A percentile compares a stretch with the other conserved stretches of the same genome.
phyloP scores from a whole-genome alignment of 2,329 filamentous ascomycete species.

The Hymenoscyphus albidus region DNA sequence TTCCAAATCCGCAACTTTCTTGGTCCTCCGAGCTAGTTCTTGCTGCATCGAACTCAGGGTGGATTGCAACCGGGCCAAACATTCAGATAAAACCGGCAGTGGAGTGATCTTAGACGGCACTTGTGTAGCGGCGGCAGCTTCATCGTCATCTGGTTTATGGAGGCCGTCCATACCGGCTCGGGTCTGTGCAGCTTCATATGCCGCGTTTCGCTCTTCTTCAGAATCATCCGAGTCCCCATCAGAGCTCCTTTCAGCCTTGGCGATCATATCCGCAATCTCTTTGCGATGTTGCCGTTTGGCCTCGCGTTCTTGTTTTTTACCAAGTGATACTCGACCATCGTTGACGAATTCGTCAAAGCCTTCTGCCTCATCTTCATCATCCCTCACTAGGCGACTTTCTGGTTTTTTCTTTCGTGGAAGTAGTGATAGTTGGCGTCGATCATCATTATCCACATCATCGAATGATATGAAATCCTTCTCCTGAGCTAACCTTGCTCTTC shows the following conservation, averaged over 20 bases:
- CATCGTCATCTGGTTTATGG: constrained; percentile 43
- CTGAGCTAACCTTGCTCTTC: constrained; percentile 74
- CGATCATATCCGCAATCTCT: constrained; percentile 80
- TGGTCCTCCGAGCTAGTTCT: constrained; percentile 56
- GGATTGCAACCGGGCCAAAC: constrained; percentile 59
- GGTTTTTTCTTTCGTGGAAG: constrained; percentile 57
- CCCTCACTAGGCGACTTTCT: constrained; percentile 70
- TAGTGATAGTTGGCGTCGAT: constrained; percentile 34
- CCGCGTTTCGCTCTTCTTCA: constrained; percentile 67
- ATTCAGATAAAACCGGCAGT: constrained; percentile 67
- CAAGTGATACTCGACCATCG: constrained; percentile 74
- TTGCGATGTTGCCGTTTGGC: constrained; percentile 61
- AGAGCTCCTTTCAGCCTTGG: constrained; percentile 66
- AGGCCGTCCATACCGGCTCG: constrained; percentile 79
- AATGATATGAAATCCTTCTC: constrained; percentile 67
- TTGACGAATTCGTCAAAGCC: constrained; percentile 91
- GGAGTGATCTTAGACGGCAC: constrained; percentile 64
- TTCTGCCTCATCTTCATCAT: constrained; percentile 90
- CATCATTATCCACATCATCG: constrained; percentile 50
- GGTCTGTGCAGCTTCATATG: constrained; percentile 84
- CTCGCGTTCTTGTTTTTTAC: constrained; percentile 73
- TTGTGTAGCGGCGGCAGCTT: constrained; percentile 32
- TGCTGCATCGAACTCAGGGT: constrained; percentile 61
- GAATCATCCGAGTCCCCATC: constrained; percentile 65
- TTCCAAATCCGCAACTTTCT: constrained; percentile 61